phyloP scores from a whole-genome alignment of 441 rosid genomes.

The Pelargonium fulgidum region DNA sequence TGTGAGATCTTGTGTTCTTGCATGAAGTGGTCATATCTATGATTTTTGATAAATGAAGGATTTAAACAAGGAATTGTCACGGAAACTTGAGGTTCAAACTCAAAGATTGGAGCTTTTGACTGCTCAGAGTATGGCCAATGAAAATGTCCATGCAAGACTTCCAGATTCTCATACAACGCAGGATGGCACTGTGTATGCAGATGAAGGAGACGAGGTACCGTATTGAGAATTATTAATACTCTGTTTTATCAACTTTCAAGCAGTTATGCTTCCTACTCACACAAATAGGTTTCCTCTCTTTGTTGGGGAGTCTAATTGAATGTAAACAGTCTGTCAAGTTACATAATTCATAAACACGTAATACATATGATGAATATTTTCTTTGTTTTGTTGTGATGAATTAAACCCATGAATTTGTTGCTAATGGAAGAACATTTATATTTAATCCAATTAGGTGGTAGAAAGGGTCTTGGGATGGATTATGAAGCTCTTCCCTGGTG shows the following conservation, averaged over 20 bases:
- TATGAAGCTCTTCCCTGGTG: slow-evolving; percentile 95
- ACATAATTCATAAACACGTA: no score
- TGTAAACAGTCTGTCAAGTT: background rate
- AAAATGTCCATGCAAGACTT: slow-evolving; percentile 41
- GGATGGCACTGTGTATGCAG: slow-evolving; percentile 68
- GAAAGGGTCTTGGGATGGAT: slow-evolving; percentile 99
- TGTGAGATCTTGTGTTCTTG: background rate
- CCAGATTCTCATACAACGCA: slow-evolving; percentile 40
- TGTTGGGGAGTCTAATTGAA: background rate
- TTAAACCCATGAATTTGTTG: background rate
- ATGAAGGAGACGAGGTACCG: slow-evolving; percentile 97
- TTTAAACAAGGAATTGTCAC: slow-evolving; percentile 71
- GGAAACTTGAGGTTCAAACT: slow-evolving; percentile 84
- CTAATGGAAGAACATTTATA: background rate
- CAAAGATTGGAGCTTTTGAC: slow-evolving; percentile 91
- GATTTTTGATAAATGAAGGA: slow-evolving; percentile 44
- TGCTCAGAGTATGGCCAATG: slow-evolving; percentile 68
- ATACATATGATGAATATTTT: background rate
- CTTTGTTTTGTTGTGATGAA: background rate
- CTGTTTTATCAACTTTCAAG: background rate
- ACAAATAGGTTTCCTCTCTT: background rate
- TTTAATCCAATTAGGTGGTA: slow-evolving; percentile 55
- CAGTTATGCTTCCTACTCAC: background rate
- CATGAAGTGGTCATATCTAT: background rate
- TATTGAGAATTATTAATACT: background rate